Evolutionary conservation across 2,329 filamentous ascomycete genomes (phyloP), one percentile per base, ranked within the genome.

Genomic region (Allantophomopsis lycopodina): DNA sequence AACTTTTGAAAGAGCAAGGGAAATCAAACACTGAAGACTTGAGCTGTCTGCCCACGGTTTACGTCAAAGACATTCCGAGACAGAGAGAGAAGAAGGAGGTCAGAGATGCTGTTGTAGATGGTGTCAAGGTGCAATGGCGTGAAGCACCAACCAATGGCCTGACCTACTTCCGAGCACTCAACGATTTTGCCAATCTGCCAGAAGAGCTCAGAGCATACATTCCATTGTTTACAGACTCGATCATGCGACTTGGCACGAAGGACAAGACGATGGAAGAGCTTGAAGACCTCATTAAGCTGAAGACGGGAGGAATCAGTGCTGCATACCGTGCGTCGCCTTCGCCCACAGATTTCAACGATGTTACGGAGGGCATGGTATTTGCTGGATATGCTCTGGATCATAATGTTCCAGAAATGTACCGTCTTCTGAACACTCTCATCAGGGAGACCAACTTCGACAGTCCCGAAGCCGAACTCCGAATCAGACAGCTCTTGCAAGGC

Each of bases 241-340:
- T 98, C 44, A 91, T 95, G 83, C 81, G 91, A 15, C 71, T 98
- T 7, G 91, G 91, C 12, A 98, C 89, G 2, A 83, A 82, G 50
- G 74, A 79, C 43, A 83, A 83, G 69, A 78, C 79, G 0, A 95
- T 94, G 82, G 91, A 95, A 58, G 79, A 95, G 58, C 73, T 96
- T 38, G 91, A 98, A 59, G 91, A 96, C 54, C 62, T 88, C 40
- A 95, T 98, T 58, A 96, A 96, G 59, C 71, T 96, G 21, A 94
- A 93, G 64, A 96, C 91, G 2, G 91, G 91, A 15, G 91, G 91
- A 8, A 74, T 98, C 31, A 83, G 79, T 2, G 78, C 93, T 13
- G 79, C 82, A 2, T 88, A 94, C 49, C 83, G 93, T 60, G 75
- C 81, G n/a, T 78, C 81, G 0, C 75, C 88, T 0, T 86, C 79